Conservation (phyloP, 1,284 basidiomycete genomes). For the Puccinia polysora region DNA sequence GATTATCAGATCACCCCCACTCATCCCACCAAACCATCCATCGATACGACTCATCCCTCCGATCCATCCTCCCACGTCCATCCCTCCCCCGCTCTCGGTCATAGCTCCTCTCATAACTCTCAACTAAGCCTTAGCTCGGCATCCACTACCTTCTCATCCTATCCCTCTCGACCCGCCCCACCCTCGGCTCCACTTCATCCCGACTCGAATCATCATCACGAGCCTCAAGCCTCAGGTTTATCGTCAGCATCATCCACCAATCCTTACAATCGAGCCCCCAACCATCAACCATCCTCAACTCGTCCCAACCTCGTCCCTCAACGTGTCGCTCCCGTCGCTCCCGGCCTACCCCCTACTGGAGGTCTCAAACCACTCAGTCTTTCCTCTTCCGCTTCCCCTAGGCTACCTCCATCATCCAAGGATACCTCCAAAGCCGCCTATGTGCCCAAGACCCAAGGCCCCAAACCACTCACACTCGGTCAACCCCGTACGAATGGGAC, state of each 20-base stretch:
- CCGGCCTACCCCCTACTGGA: neutral
- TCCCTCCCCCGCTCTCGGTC: constrained; percentile 60
- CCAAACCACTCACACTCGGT: constrained; percentile 46
- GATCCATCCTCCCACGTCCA: constrained; percentile 61
- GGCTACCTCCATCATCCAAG: neutral
- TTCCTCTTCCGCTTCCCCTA: constrained; percentile 44
- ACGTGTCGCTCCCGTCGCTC: constrained; percentile 23
- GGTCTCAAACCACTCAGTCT: constrained; percentile 40
- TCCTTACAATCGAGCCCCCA: neutral
- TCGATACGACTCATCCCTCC: constrained; percentile 54
- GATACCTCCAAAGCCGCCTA: neutral
- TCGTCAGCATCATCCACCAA: neutral
- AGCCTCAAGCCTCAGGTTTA: neutral
- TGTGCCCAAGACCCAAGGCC: constrained; percentile 25
- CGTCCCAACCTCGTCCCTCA: constrained; percentile 31
- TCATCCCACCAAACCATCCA: neutral
- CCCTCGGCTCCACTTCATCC: neutral
- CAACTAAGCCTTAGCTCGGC: neutral
- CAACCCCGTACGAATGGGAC: constrained; percentile 45
- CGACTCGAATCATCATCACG: neutral
- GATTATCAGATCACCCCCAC: constrained; percentile 59
- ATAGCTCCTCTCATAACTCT: constrained; percentile 58
- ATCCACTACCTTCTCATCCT: neutral
- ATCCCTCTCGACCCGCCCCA: constrained; percentile 7
- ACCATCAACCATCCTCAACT: neutral